Conservation (phyloP, 768 basidiomycete genomes). For the Hirschioporus abietinus region DNA sequence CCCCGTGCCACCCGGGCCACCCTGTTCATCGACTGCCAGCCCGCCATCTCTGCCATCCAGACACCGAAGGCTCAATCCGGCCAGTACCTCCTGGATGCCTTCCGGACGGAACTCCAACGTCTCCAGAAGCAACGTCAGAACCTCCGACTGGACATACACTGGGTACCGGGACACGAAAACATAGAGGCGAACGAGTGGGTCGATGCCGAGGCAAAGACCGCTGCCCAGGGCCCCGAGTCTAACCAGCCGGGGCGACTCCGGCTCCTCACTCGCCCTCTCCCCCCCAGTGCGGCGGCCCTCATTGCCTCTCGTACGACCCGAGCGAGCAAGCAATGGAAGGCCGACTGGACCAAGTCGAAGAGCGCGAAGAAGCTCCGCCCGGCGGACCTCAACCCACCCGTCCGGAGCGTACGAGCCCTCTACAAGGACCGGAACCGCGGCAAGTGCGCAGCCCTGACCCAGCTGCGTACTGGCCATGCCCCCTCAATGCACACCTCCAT, state of each 20-base stretch:
- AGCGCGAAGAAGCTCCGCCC: neutral
- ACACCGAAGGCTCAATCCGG: constrained; percentile 5
- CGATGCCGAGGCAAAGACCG: constrained; percentile 10
- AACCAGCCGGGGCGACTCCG: neutral
- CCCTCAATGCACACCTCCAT: constrained; percentile 27
- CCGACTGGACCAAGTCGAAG: constrained; percentile 7
- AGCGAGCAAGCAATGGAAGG: constrained; percentile 3
- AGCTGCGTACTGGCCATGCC: constrained; percentile 26
- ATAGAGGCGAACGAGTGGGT: constrained; percentile 13
- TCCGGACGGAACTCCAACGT: neutral
- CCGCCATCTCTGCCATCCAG: constrained; percentile 4
- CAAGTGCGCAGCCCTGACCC: constrained; percentile 19
- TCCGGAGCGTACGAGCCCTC: constrained; percentile 2
- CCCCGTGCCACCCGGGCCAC: neutral
- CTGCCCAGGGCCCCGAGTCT: constrained; percentile 3
- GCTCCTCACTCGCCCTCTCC: constrained; percentile 7
- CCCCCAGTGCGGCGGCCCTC: constrained; percentile 10
- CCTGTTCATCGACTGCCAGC: constrained; percentile 10
- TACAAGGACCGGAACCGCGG: constrained; percentile 4
- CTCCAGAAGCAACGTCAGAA: neutral
- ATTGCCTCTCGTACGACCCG: neutral
- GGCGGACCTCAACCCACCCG: constrained; percentile 1
- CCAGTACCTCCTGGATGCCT: constrained; percentile 9
- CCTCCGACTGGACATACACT: neutral
- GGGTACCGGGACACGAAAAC: constrained; percentile 14